A percentile compares a stretch with the other conserved stretches of the same genome.
Conservation (phyloP, 2,329 filamentous ascomycete genomes). For the Calonectria naviculata region DNA sequence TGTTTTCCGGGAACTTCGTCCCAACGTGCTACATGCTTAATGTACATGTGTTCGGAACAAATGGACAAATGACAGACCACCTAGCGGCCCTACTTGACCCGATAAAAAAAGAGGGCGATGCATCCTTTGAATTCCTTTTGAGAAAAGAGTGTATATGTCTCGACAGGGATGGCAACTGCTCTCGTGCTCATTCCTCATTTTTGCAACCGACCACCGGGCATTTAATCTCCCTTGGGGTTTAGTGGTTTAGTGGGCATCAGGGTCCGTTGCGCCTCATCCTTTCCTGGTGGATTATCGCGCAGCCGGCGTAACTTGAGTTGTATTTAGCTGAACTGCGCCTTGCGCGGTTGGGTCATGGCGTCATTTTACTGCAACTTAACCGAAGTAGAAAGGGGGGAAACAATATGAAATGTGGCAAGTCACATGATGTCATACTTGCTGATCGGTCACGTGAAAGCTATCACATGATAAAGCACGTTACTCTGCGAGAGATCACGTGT, state of each 20-base stretch:
- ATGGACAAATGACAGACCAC: neutral
- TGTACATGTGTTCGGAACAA: conserved; percentile 4
- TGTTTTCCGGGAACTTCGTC: neutral
- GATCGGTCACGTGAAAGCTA: neutral
- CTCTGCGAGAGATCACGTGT: no score
- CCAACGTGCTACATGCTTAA: neutral
- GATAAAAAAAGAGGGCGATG: neutral
- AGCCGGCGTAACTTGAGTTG: neutral
- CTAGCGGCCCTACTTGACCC: conserved; percentile 7
- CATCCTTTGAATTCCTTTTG: neutral
- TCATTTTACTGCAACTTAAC: neutral
- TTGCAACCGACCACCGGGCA: neutral
- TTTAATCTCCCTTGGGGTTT: conserved; percentile 6
- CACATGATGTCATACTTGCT: neutral
- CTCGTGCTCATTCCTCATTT: conserved; percentile 14
- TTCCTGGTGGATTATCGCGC: neutral
- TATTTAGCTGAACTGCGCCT: neutral
- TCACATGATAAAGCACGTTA: neutral
- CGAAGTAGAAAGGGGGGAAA: neutral
- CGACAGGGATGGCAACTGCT: conserved; percentile 15
- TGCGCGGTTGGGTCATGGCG: conserved; percentile 8
- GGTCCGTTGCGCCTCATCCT: conserved; percentile 3
- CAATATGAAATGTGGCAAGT: neutral
- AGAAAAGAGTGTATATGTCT: neutral
- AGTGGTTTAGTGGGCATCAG: conserved; percentile 10